Evolutionary conservation across 805 yeast genomes (phyloP).

Genomic region (Cyberlindnera euphorbiiphila): DNA sequence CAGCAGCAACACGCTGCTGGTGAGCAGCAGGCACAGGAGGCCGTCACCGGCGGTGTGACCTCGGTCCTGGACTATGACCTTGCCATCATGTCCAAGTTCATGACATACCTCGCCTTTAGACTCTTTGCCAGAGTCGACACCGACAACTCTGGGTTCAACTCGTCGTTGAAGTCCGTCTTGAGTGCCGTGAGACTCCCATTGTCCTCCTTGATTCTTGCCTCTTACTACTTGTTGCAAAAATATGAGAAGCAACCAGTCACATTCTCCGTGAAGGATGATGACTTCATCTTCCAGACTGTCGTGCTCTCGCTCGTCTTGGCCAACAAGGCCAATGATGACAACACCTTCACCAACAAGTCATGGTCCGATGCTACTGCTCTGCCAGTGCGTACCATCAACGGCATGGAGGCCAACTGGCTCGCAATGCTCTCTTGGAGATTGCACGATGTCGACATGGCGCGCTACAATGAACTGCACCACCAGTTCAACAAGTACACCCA

Average conservation of each 20-base stretch:
- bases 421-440: conserved; percentile 56
- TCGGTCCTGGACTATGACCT: conserved; percentile 78
- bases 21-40: conserved; percentile 18
- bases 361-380: conserved; percentile 97
- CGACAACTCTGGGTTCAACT: conserved; percentile 44
- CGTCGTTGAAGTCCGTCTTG: conserved; percentile 62
- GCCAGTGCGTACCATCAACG: conserved; percentile 53
- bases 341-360: conserved; percentile 90
- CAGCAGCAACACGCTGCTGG: conserved; percentile 16
- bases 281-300: conserved; percentile 48
- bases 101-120: conserved; percentile 70
- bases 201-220: conserved; percentile 72
- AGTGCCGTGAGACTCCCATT: conserved; percentile 86
- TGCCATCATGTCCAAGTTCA: conserved; percentile 71
- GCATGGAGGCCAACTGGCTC: conserved; percentile 70
- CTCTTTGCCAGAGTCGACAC: conserved; percentile 50
- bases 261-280: conserved; percentile 29
- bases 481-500: conserved; percentile 25
- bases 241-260: conserved; percentile 36
- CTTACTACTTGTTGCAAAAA: conserved; percentile 73
- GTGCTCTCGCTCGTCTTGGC: conserved; percentile 76
- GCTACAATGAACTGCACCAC: conserved; percentile 21
- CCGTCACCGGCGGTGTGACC: conserved; percentile 65
- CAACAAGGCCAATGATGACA: conserved; percentile 93
- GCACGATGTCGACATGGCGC: conserved; percentile 32